These are phyloP conservation scores for Sugiyamaella sp. DNA, from an alignment of 1,139 yeast species.

Conservation along the genomic window DNA sequence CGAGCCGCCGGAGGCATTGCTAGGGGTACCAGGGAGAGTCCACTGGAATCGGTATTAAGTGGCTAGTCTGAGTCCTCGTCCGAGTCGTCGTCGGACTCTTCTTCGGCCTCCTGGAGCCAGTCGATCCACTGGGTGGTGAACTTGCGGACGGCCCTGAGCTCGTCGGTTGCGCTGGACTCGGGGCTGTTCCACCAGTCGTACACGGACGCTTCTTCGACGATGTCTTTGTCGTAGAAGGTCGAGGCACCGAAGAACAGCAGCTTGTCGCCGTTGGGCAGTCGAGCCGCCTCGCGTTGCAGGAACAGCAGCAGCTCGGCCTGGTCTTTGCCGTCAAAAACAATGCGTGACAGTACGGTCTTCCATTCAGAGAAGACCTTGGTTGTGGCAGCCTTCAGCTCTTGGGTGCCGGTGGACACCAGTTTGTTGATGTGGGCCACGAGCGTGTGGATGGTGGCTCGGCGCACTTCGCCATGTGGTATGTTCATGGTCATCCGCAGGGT, in stretches of 20 bases:
- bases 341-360: conserved; percentile 63
- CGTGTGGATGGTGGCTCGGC: conserved; percentile 78
- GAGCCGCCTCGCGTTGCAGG: conserved; percentile 54
- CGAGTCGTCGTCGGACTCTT: conserved; percentile 51
- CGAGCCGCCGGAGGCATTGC: background rate
- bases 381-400: conserved; percentile 74
- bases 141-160: conserved; percentile 53
- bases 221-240: conserved; percentile 75
- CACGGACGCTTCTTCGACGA: conserved; percentile 79
- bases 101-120: conserved; percentile 89
- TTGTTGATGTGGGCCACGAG: conserved; percentile 68
- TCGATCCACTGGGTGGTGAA: conserved; percentile 74
- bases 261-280: conserved; percentile 48
- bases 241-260: conserved; percentile 66
- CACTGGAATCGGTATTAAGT: background rate
- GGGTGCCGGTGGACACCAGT: conserved; percentile 73
- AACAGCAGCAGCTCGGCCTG: conserved; percentile 70
- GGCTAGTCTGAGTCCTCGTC: conserved; percentile 21
- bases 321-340: conserved; percentile 80
- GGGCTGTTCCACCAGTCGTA: conserved; percentile 75
- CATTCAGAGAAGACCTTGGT: conserved; percentile 74
- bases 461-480: conserved; percentile 89
- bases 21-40: background rate
- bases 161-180: conserved; percentile 49
- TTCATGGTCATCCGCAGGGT: conserved; percentile 97